phyloP scores from a whole-genome alignment of 768 basidiomycete genomes.

The Naganishia onofrii region DNA sequence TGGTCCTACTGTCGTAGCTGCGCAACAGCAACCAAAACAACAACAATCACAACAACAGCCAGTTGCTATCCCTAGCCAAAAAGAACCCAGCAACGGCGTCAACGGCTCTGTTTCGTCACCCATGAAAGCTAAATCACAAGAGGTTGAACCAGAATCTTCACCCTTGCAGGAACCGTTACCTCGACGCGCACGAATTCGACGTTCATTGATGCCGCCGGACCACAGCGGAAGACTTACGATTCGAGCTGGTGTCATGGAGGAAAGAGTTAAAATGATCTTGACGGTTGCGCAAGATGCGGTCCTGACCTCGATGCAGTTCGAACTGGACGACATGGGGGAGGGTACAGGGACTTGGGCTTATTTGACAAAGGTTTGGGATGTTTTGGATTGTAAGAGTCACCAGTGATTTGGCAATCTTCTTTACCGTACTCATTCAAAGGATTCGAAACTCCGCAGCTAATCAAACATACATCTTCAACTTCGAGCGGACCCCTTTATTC shows the following conservation, averaged over 20 bases:
- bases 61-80: not conserved
- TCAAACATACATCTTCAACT: slow-evolving; percentile 16
- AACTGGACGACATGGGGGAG: not conserved
- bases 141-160: not conserved
- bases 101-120: not conserved
- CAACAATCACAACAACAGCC: not conserved
- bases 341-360: not conserved
- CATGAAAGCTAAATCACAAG: not conserved
- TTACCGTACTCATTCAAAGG: no score
- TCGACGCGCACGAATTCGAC: slow-evolving; percentile 4
- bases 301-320: not conserved
- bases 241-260: slow-evolving; percentile 7
- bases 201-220: slow-evolving; percentile 7
- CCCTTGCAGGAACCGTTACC: slow-evolving; percentile 3
- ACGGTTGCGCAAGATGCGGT: slow-evolving; percentile 13
- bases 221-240: not conserved
- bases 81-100: not conserved
- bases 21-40: not conserved
- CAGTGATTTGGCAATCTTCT: no score
- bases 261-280: not conserved
- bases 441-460: not conserved
- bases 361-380: not conserved
- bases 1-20: not conserved
- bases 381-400: not conserved
- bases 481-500: slow-evolving; percentile 5